Percentiles rank a stretch among this genome's conserved stretches.
Conservation (phyloP, 2,329 filamentous ascomycete species). For the Colletotrichum sp. region DNA sequence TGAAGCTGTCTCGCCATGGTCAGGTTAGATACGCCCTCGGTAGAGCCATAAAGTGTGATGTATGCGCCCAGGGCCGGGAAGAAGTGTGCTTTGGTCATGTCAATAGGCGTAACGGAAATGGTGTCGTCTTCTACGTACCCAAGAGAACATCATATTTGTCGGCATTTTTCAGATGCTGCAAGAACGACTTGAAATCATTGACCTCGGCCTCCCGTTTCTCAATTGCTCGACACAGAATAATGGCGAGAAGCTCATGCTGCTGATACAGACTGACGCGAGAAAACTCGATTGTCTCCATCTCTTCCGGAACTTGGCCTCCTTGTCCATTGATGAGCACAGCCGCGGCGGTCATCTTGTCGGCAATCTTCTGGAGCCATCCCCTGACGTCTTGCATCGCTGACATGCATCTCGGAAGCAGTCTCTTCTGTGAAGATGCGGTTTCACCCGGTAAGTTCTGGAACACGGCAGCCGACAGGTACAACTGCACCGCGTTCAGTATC, state of each 20-base stretch:
- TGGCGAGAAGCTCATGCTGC: slow-evolving; percentile 87
- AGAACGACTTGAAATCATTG: slow-evolving; percentile 75
- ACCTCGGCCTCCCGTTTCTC: slow-evolving; percentile 74
- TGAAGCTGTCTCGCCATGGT: slow-evolving; percentile 75
- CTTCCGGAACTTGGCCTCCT: slow-evolving; percentile 57
- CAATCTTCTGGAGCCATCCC: slow-evolving; percentile 75
- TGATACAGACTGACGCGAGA: slow-evolving; percentile 81
- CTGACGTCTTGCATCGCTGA: slow-evolving; percentile 78
- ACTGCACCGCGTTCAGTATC: slow-evolving; percentile 54
- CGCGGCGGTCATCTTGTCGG: slow-evolving; percentile 77
- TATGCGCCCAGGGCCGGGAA: slow-evolving; percentile 80
- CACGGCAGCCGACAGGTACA: slow-evolving; percentile 61
- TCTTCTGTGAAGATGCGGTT: slow-evolving; percentile 28
- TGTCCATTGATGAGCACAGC: slow-evolving; percentile 73
- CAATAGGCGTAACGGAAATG: not conserved
- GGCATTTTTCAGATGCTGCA: slow-evolving; percentile 70
- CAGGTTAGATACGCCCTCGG: slow-evolving; percentile 71
- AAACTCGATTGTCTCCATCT: slow-evolving; percentile 79
- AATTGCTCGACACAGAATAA: slow-evolving; percentile 80
- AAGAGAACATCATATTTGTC: slow-evolving; percentile 77
- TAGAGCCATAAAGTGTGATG: slow-evolving; percentile 79
- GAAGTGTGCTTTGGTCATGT: slow-evolving; percentile 68
- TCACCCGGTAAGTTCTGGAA: slow-evolving; percentile 44
- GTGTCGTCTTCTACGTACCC: slow-evolving; percentile 37
- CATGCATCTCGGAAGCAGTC: slow-evolving; percentile 76